Evolutionary conservation across 176 grass and related monocot species (phyloP).

Genomic region (Oropetium thomaeum): DNA sequence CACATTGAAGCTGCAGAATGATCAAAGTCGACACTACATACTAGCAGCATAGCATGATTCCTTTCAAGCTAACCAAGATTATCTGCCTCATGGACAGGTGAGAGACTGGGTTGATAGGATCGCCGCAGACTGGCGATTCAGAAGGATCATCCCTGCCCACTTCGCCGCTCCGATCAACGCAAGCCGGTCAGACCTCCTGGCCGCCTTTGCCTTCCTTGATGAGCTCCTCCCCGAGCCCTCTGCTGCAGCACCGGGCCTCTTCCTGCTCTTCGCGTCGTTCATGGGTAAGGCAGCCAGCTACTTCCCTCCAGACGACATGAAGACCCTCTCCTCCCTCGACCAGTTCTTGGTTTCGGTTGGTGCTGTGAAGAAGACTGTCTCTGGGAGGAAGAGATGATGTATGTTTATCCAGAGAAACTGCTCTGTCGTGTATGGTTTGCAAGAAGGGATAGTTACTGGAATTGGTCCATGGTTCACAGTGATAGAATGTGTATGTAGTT

Average conservation of each 20-base stretch:
- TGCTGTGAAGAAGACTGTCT: constrained; percentile 78
- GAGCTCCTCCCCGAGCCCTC: constrained; percentile 61
- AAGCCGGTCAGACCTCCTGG: constrained; percentile 66
- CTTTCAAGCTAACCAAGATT: neutral
- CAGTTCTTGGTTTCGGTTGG: constrained; percentile 84
- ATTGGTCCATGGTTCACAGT: neutral
- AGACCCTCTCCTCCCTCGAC: constrained; percentile 92
- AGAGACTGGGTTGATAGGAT: constrained; percentile 83
- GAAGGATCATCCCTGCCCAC: constrained; percentile 63
- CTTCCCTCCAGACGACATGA: constrained; percentile 90
- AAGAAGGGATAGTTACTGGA: neutral
- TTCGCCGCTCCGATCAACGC: constrained; percentile 64
- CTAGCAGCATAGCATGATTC: neutral
- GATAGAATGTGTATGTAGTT: constrained; percentile 11
- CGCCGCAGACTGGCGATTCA: constrained; percentile 53
- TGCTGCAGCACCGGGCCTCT: constrained; percentile 33
- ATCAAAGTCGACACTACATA: neutral
- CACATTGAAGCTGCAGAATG: neutral
- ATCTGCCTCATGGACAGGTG: constrained; percentile 40
- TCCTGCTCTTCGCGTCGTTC: constrained; percentile 64
- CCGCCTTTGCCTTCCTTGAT: constrained; percentile 80
- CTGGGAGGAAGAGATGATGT: constrained; percentile 66
- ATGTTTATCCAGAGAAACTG: neutral
- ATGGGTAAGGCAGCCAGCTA: constrained; percentile 77
- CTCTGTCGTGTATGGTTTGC: neutral